These are phyloP conservation scores for Globisporangium cederbergense DNA, from an alignment of 352 stramenopile species.

Conservation along the genomic window DNA sequence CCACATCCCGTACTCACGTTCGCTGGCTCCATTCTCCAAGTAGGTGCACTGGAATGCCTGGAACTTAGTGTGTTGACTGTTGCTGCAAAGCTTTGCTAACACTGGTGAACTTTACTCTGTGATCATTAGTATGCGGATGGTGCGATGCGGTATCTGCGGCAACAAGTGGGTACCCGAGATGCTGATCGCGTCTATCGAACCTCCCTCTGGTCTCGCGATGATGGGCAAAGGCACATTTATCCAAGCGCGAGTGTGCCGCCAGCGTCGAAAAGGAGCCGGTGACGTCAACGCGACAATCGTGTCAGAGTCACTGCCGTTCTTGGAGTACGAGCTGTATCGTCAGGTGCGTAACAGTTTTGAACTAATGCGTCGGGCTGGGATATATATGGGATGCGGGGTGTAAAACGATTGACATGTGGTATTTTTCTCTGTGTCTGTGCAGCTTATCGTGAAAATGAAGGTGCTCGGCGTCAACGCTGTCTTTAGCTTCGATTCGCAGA, in stretches of 20 bases:
- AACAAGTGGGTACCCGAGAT: conserved; percentile 98
- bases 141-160: conserved; percentile 94
- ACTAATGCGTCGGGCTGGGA: not conserved
- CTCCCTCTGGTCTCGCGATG: conserved; percentile 74
- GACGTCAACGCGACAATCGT: conserved; percentile 96
- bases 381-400: not conserved
- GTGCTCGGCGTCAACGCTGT: conserved; percentile 96
- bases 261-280: conserved; percentile 87
- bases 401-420: too few species aligned
- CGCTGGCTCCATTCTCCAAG: conserved; percentile 95
- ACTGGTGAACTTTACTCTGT: not conserved
- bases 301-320: conserved; percentile 95
- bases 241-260: conserved; percentile 94
- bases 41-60: conserved; percentile 18
- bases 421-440: not conserved
- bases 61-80: not conserved
- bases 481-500: conserved; percentile 92
- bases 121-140: conserved; percentile 90
- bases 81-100: not conserved
- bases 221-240: conserved; percentile 93
- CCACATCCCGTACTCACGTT: conserved; percentile 96
- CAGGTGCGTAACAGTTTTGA: conserved; percentile 61
- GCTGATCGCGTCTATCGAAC: conserved; percentile 89
- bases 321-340: conserved; percentile 97
- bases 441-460: conserved; percentile 88